Evolutionary conservation across 208 protist species (phyloP).

Genomic region (Trichomonas tenax): DNA sequence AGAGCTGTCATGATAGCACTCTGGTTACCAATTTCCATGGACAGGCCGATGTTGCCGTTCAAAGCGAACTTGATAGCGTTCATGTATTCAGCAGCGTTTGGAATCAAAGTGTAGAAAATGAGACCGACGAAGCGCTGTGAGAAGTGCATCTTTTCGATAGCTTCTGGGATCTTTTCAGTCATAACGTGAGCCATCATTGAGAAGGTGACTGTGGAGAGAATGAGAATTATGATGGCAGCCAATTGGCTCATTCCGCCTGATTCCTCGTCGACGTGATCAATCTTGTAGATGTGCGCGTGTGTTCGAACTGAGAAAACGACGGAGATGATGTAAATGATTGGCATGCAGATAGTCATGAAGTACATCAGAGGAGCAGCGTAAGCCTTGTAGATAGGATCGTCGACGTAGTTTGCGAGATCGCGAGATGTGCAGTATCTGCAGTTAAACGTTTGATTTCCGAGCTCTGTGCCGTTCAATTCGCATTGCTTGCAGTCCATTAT

Average conservation of each 20-base stretch:
- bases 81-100: slow-evolving; percentile 9
- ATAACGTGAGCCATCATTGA: slow-evolving; percentile 13
- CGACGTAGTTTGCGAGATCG: not conserved
- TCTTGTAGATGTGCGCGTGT: not conserved
- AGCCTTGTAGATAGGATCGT: not conserved
- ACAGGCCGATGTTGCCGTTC: not conserved
- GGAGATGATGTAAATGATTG: not conserved
- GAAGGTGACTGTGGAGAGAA: not conserved
- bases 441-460: too few species aligned
- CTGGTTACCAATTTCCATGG: slow-evolving; percentile 17
- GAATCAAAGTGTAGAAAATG: slow-evolving; percentile 7
- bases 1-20: not conserved
- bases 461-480: too few species aligned
- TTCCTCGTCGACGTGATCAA: not conserved
- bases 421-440: not conserved
- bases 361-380: not conserved
- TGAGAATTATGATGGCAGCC: not conserved
- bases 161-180: slow-evolving; percentile 3
- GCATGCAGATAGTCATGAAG: not conserved
- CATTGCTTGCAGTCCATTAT: not conserved
- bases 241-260: not conserved
- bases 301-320: not conserved
- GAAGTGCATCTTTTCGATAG: not conserved
- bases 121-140: not conserved
- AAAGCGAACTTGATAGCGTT: not conserved